Conservation (phyloP, 2,329 filamentous ascomycete genomes). For the Penicillium psychrosexuale region DNA sequence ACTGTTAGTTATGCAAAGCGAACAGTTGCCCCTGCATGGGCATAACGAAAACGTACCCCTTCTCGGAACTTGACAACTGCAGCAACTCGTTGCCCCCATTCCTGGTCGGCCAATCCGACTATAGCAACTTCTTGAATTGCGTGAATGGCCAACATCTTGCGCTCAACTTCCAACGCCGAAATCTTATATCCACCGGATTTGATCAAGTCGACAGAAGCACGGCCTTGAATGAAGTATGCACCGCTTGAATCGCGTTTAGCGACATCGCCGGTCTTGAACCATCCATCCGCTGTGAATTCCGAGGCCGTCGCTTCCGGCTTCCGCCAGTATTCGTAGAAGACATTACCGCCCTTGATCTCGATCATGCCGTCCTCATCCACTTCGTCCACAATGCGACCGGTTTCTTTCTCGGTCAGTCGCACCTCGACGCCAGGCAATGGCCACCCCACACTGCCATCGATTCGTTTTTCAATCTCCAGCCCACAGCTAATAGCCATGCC, state of each 20-base stretch:
- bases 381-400: slow-evolving; percentile 29
- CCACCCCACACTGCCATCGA: slow-evolving; percentile 51
- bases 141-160: slow-evolving; percentile 50
- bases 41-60: slow-evolving; percentile 26
- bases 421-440: slow-evolving; percentile 49
- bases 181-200: slow-evolving; percentile 58
- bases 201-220: slow-evolving; percentile 54
- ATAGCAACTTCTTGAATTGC: slow-evolving; percentile 53
- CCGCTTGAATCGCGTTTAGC: slow-evolving; percentile 35
- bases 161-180: slow-evolving; percentile 54
- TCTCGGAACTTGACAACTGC: slow-evolving; percentile 47
- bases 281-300: slow-evolving; percentile 48
- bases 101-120: slow-evolving; percentile 52
- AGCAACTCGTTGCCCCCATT: slow-evolving; percentile 56
- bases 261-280: slow-evolving; percentile 51
- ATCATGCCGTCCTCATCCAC: slow-evolving; percentile 43
- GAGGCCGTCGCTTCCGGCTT: slow-evolving; percentile 45
- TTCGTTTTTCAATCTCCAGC: slow-evolving; percentile 38
- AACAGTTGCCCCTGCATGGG: background rate
- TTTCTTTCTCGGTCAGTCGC: slow-evolving; percentile 44
- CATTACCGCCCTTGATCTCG: slow-evolving; percentile 42
- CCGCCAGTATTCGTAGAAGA: slow-evolving; percentile 46
- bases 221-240: slow-evolving; percentile 54
- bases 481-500: slow-evolving; percentile 49
- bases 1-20: background rate